Evolutionary conservation across 1,284 basidiomycete species (phyloP), one percentile per base, ranked within the genome.

Genomic region (Ganoderma resinaceum): DNA sequence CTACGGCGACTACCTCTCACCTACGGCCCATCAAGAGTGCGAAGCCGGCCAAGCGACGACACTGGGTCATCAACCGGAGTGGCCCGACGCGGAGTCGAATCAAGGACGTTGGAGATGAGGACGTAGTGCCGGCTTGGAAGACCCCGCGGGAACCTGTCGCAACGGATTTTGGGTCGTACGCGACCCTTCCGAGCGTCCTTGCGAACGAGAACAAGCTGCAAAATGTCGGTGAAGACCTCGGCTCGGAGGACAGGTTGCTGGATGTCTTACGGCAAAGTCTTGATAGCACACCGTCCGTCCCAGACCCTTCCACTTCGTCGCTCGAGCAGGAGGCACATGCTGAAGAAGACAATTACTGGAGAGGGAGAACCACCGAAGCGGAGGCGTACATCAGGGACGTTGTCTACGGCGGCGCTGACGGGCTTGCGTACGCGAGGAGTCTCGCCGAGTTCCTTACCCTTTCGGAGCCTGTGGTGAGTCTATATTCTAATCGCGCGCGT

Each of bases 321-420:
- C 20, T 43, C n/a, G 46, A 46, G 43, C 59, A 26, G 62, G 61
- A 8, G 38, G 38, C 67, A 31, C 59, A 31, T 46, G 49, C 26
- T 63, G 61, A 62, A 31, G 61, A 46, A 16, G 35, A n/a, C 18
- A 76, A 78, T 5, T 89, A 89, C 72, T 92, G 86, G 85, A 84
- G 78, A 37, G 75, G 79, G 16, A 80, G 80, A 65, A 86, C 85
- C 11, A 77, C 76, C n/a, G 83, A 85, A 23, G 90, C 86, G 1
- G 89, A 91, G 77, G 84, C 82, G 33, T 92, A 91, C 74, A 65
- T 94, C 20, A 79, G 85, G 37, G 90, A 93, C 74, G 76, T 92
- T 9, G 91, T 93, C 0, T 94, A 93, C 74, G 92, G 92, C 0
- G 91, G 92, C 43, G 81, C 86, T 0, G 90, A 91, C 68, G 92